Evolutionary conservation across 768 basidiomycete genomes (phyloP), one percentile per base, ranked within the genome.

Genomic region (Tricholoma matsutake): DNA sequence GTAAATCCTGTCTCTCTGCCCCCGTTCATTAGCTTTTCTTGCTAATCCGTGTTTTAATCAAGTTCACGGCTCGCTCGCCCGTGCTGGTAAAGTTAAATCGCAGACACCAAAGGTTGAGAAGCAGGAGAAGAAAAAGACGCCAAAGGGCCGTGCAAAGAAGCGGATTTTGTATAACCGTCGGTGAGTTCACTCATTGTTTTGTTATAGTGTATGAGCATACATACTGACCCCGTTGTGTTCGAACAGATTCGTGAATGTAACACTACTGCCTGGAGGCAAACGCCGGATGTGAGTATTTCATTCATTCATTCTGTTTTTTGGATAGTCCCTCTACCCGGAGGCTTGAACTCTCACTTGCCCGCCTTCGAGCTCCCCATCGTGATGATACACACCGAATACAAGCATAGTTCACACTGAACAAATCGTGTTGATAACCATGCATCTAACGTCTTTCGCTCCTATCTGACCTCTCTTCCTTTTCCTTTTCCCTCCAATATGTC

Each of bases 391-490:
- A 66, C 69, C 72, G 74, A 78, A 76, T 75, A 79, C 80, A 75
- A 53, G 89, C 94, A 95, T 95, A 95, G 94, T 96, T 95, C 93
- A 96, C 91, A 87, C 94, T 88, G 93, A 96, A 92, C 76, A 77
- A 55, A 76, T 75, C 71, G 75, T 94, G 92, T 91, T 87, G 90
- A 94, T 78, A 88, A 83, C 76, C 77, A 85, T 81, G 67, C 87
- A 92, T 92, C 89, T 85, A 79, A 85, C 75, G 93, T 97, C 94
- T 96, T 96, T 96, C 94, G 94, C 94, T 96, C 93, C 94, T 96
- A 96, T 96, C 93, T 96, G 94, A 96, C 76, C 63, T 69, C 57
- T 63, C 60, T 65, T 58, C 55, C 47, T 53, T 47, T 59, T 57
- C 68, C 57, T 62, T 61, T 25, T n/a, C n/a, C n/a, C 22, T 25